phyloP scores from a whole-genome alignment of 176 grass and related monocot genomes.

The Triticum monococcum region DNA sequence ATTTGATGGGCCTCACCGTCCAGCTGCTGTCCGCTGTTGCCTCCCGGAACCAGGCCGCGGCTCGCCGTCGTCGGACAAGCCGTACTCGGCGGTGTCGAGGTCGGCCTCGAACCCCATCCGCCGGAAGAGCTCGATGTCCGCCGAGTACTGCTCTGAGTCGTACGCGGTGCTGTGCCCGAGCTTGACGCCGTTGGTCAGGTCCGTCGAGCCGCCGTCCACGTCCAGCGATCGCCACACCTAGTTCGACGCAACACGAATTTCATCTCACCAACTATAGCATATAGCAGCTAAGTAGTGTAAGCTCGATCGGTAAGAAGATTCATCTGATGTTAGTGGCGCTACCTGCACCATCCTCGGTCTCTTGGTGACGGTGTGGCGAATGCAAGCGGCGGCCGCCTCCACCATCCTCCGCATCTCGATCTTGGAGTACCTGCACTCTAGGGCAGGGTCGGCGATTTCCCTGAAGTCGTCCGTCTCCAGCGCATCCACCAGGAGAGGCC shows the following conservation, averaged over 20 bases:
- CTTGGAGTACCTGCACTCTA: constrained; percentile 46
- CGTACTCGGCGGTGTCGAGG: constrained; percentile 35
- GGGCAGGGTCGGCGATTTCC: constrained; percentile 59
- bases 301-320: not conserved
- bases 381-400: constrained; percentile 67
- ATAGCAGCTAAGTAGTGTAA: not conserved
- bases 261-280: not conserved
- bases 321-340: not conserved
- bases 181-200: constrained; percentile 74
- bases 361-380: constrained; percentile 72
- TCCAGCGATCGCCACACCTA: constrained; percentile 67
- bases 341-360: constrained; percentile 77
- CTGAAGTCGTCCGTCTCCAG: constrained; percentile 53
- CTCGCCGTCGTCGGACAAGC: constrained; percentile 10
- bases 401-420: constrained; percentile 69
- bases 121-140: constrained; percentile 62
- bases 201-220: constrained; percentile 36
- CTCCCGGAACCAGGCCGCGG: not conserved
- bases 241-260: not conserved
- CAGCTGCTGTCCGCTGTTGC: not conserved
- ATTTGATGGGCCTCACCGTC: not conserved
- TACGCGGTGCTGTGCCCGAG: constrained; percentile 66
- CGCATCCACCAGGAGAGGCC: constrained; percentile 58
- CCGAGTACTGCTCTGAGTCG: constrained; percentile 54
- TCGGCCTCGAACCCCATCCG: constrained; percentile 49